Percentiles rank a stretch among this genome's conserved stretches.
These are phyloP conservation scores for Geotrichum siamense DNA, from an alignment of 1,139 yeast genomes.

Conservation along the genomic window DNA sequence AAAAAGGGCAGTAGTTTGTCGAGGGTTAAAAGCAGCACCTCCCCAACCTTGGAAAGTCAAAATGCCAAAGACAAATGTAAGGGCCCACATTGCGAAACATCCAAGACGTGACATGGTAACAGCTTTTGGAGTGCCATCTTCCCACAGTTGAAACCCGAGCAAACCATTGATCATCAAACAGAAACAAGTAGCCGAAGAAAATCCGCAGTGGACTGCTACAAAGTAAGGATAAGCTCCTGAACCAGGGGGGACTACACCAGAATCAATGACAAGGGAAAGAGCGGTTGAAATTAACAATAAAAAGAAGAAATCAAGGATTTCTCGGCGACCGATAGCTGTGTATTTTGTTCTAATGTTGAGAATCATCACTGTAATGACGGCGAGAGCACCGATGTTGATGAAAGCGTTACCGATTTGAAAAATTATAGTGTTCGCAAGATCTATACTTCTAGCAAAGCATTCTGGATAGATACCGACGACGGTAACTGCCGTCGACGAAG, in stretches of 20 bases:
- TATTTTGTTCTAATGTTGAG: constrained; percentile 75
- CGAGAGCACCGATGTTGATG: constrained; percentile 68
- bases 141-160: constrained; percentile 85
- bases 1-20: constrained; percentile 53
- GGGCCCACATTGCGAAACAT: constrained; percentile 40
- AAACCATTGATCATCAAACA: constrained; percentile 67
- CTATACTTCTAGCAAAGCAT: constrained; percentile 83
- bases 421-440: constrained; percentile 81
- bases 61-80: constrained; percentile 48
- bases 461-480: constrained; percentile 71
- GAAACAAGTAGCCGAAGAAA: constrained; percentile 61
- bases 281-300: constrained; percentile 51
- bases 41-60: constrained; percentile 18
- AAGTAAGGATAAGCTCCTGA: constrained; percentile 68
- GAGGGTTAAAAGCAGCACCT: constrained; percentile 8
- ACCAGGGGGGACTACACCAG: constrained; percentile 89
- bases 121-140: constrained; percentile 62
- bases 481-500: constrained; percentile 62
- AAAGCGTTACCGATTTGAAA: constrained; percentile 86
- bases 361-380: constrained; percentile 58
- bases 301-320: constrained; percentile 71
- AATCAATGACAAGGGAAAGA: constrained; percentile 69
- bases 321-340: constrained; percentile 89
- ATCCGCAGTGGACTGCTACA: constrained; percentile 76
- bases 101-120: constrained; percentile 91